A percentile compares a stretch with the other conserved stretches of the same genome.
Conservation (phyloP, 2,329 filamentous ascomycete genomes). For the Zasmidium cellare region DNA sequence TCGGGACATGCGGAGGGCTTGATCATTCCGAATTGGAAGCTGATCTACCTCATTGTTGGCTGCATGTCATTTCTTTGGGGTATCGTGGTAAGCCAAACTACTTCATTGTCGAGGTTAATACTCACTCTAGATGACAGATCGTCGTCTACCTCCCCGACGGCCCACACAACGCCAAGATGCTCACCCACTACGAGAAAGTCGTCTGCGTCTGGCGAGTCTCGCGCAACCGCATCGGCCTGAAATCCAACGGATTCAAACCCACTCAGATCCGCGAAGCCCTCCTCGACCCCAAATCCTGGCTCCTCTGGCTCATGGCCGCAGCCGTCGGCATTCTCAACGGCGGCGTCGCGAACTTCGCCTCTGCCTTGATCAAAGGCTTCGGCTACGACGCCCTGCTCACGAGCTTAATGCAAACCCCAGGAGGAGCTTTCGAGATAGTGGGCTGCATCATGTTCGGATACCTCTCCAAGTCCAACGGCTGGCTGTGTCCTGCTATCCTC, state of each 20-base stretch:
- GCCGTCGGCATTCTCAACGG: slow-evolving; percentile 34
- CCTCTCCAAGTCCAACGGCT: slow-evolving; percentile 8
- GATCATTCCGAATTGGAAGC: slow-evolving; percentile 31
- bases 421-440: slow-evolving; percentile 21
- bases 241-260: slow-evolving; percentile 56
- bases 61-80: slow-evolving; percentile 20
- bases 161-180: slow-evolving; percentile 52
- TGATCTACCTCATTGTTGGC: slow-evolving; percentile 31
- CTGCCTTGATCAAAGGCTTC: slow-evolving; percentile 38
- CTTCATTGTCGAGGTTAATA: background rate
- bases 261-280: slow-evolving; percentile 57
- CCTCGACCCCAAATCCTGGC: slow-evolving; percentile 57
- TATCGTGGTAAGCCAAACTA: slow-evolving; percentile 5
- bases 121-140: slow-evolving; percentile 4
- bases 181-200: slow-evolving; percentile 56
- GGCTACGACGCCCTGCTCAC: slow-evolving; percentile 63
- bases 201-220: slow-evolving; percentile 38
- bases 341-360: slow-evolving; percentile 39
- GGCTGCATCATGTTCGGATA: slow-evolving; percentile 15
- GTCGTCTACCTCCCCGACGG: slow-evolving; percentile 51
- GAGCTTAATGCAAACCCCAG: slow-evolving; percentile 63
- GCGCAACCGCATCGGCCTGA: slow-evolving; percentile 42
- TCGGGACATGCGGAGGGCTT: slow-evolving; percentile 18
- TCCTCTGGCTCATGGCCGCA: slow-evolving; percentile 52
- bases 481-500: slow-evolving; percentile 16